A percentile compares a stretch with the other conserved stretches of the same genome.
phyloP scores from a whole-genome alignment of 805 yeast species.

The Yarrowia keelungensis region DNA sequence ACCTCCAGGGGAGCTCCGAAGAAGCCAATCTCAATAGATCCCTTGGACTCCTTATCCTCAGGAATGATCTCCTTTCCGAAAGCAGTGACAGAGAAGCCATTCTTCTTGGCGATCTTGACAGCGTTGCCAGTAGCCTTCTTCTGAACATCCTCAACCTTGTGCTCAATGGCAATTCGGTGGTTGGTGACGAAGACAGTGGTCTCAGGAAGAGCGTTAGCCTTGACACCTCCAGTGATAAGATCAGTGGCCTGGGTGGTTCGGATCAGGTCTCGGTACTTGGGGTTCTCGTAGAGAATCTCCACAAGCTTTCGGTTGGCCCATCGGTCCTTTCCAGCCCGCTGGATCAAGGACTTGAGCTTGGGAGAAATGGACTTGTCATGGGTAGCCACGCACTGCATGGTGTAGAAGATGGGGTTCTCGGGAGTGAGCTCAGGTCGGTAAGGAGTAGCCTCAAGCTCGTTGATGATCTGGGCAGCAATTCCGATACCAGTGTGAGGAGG shows the following conservation, averaged over 20 bases:
- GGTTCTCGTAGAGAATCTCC: conserved; percentile 24
- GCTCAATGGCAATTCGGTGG: conserved; percentile 69
- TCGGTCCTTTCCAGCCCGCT: conserved; percentile 43
- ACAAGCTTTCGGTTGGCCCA: conserved; percentile 39
- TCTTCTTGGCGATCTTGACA: conserved; percentile 55
- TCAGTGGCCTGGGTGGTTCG: conserved; percentile 74
- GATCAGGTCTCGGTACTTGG: conserved; percentile 47
- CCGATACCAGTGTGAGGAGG: conserved; percentile 80
- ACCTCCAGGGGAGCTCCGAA: conserved; percentile 52
- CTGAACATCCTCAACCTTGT: conserved; percentile 55
- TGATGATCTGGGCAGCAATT: conserved; percentile 56
- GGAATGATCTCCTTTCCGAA: conserved; percentile 46
- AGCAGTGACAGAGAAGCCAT: conserved; percentile 57
- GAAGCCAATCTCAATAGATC: conserved; percentile 19
- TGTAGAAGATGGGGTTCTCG: conserved; percentile 65
- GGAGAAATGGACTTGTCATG: conserved; percentile 52
- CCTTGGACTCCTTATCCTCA: conserved; percentile 44
- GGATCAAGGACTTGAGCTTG: conserved; percentile 43
- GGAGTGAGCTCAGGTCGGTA: conserved; percentile 56
- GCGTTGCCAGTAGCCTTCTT: conserved; percentile 53
- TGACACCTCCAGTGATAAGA: conserved; percentile 72
- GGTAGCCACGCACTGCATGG: conserved; percentile 69
- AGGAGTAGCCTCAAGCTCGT: conserved; percentile 63
- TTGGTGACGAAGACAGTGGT: conserved; percentile 61
- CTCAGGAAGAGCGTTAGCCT: conserved; percentile 81